These are phyloP conservation scores for Sclerotinia minor DNA, from an alignment of 2,329 filamentous ascomycete species.

Conservation along the genomic window DNA sequence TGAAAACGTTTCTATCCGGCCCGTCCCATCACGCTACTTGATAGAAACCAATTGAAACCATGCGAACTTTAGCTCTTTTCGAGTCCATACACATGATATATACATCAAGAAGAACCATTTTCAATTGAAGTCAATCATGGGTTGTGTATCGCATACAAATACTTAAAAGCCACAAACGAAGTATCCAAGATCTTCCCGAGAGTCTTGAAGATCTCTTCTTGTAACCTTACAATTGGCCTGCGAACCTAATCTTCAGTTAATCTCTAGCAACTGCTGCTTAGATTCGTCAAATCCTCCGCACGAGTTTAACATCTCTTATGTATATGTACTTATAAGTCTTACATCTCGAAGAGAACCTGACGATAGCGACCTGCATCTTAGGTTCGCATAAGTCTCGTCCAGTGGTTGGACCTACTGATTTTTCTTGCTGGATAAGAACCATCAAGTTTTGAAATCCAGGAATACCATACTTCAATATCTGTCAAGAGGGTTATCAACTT, in stretches of 20 bases:
- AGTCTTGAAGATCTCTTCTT: background rate
- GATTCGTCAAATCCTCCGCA: too few species aligned
- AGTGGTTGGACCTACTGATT: background rate
- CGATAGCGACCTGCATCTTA: background rate
- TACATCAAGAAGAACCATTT: background rate
- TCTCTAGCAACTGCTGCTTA: too few species aligned
- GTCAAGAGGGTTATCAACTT: too few species aligned
- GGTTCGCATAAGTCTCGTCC: background rate
- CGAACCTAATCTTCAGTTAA: too few species aligned
- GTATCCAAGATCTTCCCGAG: background rate
- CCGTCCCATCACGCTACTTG: background rate
- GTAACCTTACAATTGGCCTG: too few species aligned
- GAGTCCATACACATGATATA: background rate
- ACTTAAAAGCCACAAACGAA: background rate
- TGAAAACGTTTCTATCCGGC: constrained; percentile 3
- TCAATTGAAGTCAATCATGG: background rate
- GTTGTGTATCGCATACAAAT: background rate
- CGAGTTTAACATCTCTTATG: too few species aligned
- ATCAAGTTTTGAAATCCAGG: background rate
- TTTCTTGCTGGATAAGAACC: too few species aligned
- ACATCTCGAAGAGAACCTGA: too few species aligned
- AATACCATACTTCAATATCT: too few species aligned
- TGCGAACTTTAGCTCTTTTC: background rate
- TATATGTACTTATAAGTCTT: too few species aligned
- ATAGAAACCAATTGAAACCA: background rate